Base-by-base conservation (phyloP, 2,329 filamentous ascomycete species). In the Talaromyces islandicus region DNA sequence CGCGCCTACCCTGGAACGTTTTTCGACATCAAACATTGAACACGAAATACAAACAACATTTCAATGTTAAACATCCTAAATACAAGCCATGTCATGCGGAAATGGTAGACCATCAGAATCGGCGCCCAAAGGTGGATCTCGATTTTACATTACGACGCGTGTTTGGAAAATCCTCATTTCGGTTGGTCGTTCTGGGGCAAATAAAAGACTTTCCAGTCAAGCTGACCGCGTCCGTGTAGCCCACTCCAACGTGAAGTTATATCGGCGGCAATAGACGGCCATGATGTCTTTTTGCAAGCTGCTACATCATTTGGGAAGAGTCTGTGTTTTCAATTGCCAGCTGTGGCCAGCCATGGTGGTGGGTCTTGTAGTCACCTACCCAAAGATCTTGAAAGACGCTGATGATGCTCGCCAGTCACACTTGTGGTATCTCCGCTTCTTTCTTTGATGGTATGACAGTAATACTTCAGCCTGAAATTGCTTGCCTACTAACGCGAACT, bases 201-300 rank as follows among this genome's bases (percentile, higher is more conserved):
- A 12, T 29, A 46, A 32, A 2, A 38, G n/a, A n/a, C n/a, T n/a
- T n/a, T 14, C 7, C 2, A 46, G n/a, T 21, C 5, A 21, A 7
- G n/a, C 43, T 46, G 43, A 46, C 19, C 19, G 19, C n/a, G 41
- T 7, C 12, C 41, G 19, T 21, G 11, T 46, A 92, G 91, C 67
- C 91, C 92, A 11, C 80, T 90, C 41, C 93, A 97, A 71, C 86
- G 90, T 62, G 92, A 97, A 69, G 92, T 97, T 60, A 93, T 97
- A 59, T 81, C 83, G 60, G 89, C 91, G 7, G 90, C 90, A 2
- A 81, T 97, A 9, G 85, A 89, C 59, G 89, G 91, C 17, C 83
- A 92, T 64, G 93, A 97, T 87, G 89, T 97, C 50, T 97, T 96
- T 70, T 83, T 97, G 0, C 93, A 97, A 75, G 93, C 93, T 24